Percentiles rank a stretch among this genome's conserved stretches.
phyloP scores from a whole-genome alignment of 352 stramenopile species.

The Phytophthora brassicae region DNA sequence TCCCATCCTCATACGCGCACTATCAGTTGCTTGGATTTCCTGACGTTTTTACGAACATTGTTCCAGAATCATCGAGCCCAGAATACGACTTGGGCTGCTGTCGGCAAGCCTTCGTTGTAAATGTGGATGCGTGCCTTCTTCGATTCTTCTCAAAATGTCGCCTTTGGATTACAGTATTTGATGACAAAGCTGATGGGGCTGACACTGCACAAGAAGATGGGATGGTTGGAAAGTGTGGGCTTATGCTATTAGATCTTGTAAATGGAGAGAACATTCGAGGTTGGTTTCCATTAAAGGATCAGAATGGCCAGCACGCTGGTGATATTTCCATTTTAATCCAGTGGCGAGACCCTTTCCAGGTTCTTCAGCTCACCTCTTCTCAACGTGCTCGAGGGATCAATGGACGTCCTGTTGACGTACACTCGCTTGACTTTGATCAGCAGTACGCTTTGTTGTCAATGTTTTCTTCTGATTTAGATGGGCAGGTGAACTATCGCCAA shows the following conservation, averaged over 20 bases:
- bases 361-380: constrained; percentile 52
- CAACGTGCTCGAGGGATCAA: constrained; percentile 32
- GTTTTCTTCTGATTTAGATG: constrained; percentile 62
- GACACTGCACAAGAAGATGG: constrained; percentile 44
- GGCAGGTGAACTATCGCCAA: constrained; percentile 68
- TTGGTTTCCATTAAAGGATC: constrained; percentile 73
- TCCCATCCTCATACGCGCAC: constrained; percentile 84
- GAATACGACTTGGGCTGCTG: constrained; percentile 73
- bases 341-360: constrained; percentile 78
- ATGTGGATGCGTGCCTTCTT: constrained; percentile 74
- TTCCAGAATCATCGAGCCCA: constrained; percentile 54
- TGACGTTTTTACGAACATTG: constrained; percentile 89
- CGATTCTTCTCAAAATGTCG: constrained; percentile 84
- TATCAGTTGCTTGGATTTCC: constrained; percentile 90
- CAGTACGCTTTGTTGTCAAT: constrained; percentile 63
- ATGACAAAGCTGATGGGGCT: constrained; percentile 61
- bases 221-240: constrained; percentile 69
- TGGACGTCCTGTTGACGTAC: constrained; percentile 38
- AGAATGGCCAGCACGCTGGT: constrained; percentile 51
- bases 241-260: constrained; percentile 69
- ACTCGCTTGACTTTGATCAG: constrained; percentile 71
- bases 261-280: constrained; percentile 71
- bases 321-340: constrained; percentile 74
- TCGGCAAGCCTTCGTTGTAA: constrained; percentile 65
- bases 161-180: constrained; percentile 86